Evolutionary conservation across 1,139 yeast species (phyloP), one percentile per base, ranked within the genome.

Genomic region (Kodamaea fungicola): DNA sequence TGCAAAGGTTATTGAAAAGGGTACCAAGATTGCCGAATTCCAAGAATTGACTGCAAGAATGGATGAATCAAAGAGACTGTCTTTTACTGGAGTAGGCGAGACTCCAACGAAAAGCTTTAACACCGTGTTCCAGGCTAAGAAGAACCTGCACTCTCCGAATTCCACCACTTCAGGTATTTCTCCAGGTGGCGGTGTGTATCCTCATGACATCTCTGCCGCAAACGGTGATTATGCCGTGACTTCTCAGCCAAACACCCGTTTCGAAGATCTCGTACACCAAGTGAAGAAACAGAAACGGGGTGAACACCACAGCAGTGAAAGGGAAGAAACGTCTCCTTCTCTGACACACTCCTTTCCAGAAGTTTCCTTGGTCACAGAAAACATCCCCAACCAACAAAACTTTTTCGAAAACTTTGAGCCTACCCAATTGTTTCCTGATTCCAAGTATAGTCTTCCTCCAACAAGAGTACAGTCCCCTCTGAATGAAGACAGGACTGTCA

Each of bases 391-490:
- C 12, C 64, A 62, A 41, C 63, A 57, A 33, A 64, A 64, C 40
- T 71, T 71, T 46, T 63, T 68, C 45, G 74, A 69, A 34, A 70
- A 70, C 48, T 71, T 71, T 46, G 74, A 71, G 43, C 76, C 77
- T 8, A 64, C 74, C 1, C 77, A 73, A 46, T 64, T 73, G 49
- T 73, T 73, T 45, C 77, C 77, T 10, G 67, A 58, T 28, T 51
- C 52, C 10, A 55, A 51, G 37, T 49, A 46, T 33, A 66, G 74
- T 44, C 44, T 55, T 21, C 71, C 74, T 2, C 62, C 67, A 8
- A 64, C 72, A 2, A 53, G 72, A 41, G 61, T 61, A 0, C 73
- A 66, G 42, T 62, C 72, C 3, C 71, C 71, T 5, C 45, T 36
- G 31, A 25, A 36, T 12, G 41, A 27, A 2, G 32, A 34, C 7